Base-by-base conservation (phyloP, 106 monocot species). In the Alisma plantagoaquatica region DNA sequence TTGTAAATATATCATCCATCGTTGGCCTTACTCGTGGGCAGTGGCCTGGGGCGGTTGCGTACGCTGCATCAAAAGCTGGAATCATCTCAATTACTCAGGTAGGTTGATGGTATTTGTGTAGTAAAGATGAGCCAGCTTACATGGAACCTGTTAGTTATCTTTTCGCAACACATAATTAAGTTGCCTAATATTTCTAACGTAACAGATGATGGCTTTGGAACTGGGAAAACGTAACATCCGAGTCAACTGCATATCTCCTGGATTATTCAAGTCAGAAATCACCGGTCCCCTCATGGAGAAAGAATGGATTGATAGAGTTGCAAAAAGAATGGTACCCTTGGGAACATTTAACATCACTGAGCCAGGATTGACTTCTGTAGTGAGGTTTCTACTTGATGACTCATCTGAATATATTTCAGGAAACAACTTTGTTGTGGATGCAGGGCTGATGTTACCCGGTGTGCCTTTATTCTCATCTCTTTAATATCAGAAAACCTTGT, bases 221-320 rank as follows among this genome's bases (percentile, higher is more conserved):
- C 60, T 88, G 21, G 82, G 87, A 33, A 48, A 10, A 30, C 63
- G 63, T 47, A 66, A 63, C 18, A 88, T 88, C 35, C 43, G 87
- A 23, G 82, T 70, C 29, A 88, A 82, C 63, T 65, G 81, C 2
- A 70, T 82, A 63, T 61, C 78, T 11, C 87, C 87, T 20, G 87
- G 87, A 20, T 23, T 88, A 60, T 82, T 82, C 72, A 79, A 76
- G 46, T 82, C 82, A 14, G 87, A 88, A 75, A 88, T 82, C 53
- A 88, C 87, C 1, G 57, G 70, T 29, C 66, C 67, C 20, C 75
- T 88, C 0, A 27, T 88, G 75, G 8, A 79, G 68, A 82, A 70
- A 17, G 51, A 73, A 44, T 82, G 87, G 82, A 69, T 88, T 0
- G 65, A 73, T 29, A 59, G 49, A 1, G 87, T 88, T 45, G 70